Conservation (phyloP, 2,329 filamentous ascomycete genomes). For the Aquanectria penicillioides region DNA sequence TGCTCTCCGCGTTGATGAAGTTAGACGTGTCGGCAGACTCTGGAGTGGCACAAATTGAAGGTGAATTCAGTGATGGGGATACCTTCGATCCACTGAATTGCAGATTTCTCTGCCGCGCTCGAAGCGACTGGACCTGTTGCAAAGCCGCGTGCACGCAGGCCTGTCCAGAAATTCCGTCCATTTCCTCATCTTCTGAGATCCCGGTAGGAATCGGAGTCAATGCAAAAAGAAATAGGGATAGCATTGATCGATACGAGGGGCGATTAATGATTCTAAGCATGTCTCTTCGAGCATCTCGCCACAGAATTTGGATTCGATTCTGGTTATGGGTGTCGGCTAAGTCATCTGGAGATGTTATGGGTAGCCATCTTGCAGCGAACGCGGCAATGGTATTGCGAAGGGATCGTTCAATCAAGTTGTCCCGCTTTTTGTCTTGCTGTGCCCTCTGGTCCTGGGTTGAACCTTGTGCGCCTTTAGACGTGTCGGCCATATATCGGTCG, state of each 20-base stretch:
- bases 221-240: conserved; percentile 52
- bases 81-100: conserved; percentile 54
- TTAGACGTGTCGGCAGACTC: conserved; percentile 42
- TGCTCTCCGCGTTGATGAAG: conserved; percentile 51
- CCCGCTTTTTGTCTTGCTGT: conserved; percentile 27
- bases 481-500: conserved; percentile 48
- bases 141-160: conserved; percentile 53
- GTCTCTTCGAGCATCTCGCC: conserved; percentile 49
- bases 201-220: conserved; percentile 52
- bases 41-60: conserved; percentile 36
- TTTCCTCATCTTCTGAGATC: conserved; percentile 53
- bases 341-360: conserved; percentile 29
- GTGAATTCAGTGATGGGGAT: conserved; percentile 37
- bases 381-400: conserved; percentile 41
- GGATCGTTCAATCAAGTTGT: conserved; percentile 39
- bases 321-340: conserved; percentile 9
- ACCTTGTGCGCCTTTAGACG: conserved; percentile 15
- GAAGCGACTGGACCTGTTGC: conserved; percentile 52
- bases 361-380: conserved; percentile 45
- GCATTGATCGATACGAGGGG: conserved; percentile 52
- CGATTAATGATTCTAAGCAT: conserved; percentile 54
- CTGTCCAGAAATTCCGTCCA: conserved; percentile 51
- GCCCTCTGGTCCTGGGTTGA: background rate
- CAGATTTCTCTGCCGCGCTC: conserved; percentile 50
- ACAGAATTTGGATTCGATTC: conserved; percentile 39